A percentile compares a stretch with the other conserved stretches of the same genome.
phyloP scores from a whole-genome alignment of 2,329 filamentous ascomycete species.

The Colletotrichum sp. region DNA sequence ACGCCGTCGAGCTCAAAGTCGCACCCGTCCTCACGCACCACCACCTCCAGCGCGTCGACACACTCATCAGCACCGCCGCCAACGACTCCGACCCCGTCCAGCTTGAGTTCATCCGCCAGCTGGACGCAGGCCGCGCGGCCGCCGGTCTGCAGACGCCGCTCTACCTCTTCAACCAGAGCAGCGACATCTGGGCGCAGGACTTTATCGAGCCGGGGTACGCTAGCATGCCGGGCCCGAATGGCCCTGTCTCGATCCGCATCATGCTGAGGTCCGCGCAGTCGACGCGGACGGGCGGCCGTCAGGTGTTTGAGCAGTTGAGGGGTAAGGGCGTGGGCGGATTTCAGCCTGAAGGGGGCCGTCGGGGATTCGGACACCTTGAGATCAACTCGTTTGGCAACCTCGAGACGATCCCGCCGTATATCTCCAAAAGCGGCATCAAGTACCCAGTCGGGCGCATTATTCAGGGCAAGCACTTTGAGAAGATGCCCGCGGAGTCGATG shows the following conservation, averaged over 20 bases:
- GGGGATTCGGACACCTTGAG: slow-evolving; percentile 37
- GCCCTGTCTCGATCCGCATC: slow-evolving; percentile 34
- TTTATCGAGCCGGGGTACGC: slow-evolving; percentile 42
- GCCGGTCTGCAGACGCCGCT: slow-evolving; percentile 25
- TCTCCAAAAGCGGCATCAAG: not conserved
- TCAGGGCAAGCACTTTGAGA: slow-evolving; percentile 7
- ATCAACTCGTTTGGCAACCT: slow-evolving; percentile 36
- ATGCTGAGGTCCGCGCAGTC: slow-evolving; percentile 36
- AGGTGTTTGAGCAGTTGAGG: slow-evolving; percentile 37
- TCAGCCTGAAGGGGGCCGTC: slow-evolving; percentile 26
- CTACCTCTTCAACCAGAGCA: slow-evolving; percentile 25
- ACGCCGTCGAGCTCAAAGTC: slow-evolving; percentile 36
- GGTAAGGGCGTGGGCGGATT: slow-evolving; percentile 34
- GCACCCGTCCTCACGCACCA: slow-evolving; percentile 44
- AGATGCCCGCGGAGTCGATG: slow-evolving; percentile 31
- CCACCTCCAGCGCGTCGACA: slow-evolving; percentile 33
- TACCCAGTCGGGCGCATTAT: not conserved
- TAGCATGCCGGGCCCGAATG: slow-evolving; percentile 41
- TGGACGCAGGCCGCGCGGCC: slow-evolving; percentile 14
- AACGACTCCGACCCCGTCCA: not conserved
- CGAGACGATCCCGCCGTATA: slow-evolving; percentile 40
- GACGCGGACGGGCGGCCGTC: slow-evolving; percentile 29
- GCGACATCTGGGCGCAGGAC: slow-evolving; percentile 44
- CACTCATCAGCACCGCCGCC: slow-evolving; percentile 28
- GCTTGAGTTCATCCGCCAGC: slow-evolving; percentile 24